These are phyloP conservation scores for Akebia trifoliata DNA, from an alignment of 164 flowering plant species.

Conservation along the genomic window DNA sequence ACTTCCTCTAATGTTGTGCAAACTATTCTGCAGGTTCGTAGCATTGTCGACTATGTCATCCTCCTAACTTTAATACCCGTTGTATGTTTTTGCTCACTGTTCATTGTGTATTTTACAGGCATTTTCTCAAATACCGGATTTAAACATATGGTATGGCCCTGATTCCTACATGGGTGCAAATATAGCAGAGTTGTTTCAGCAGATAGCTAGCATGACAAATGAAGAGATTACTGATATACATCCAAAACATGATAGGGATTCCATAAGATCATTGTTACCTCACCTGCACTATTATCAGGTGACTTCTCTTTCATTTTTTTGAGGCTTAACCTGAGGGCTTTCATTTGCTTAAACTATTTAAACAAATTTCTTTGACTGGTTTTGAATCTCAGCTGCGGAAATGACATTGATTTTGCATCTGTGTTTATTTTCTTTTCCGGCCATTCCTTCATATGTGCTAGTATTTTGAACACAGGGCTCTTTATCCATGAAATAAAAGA, in stretches of 20 bases:
- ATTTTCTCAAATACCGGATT: slow-evolving; percentile 78
- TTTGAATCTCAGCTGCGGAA: too few species aligned
- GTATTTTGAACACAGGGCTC: too few species aligned
- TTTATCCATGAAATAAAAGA: too few species aligned
- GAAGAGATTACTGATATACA: slow-evolving; percentile 88
- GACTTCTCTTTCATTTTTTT: slow-evolving; percentile 8
- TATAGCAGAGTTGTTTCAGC: slow-evolving; percentile 69
- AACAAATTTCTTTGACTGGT: neutral
- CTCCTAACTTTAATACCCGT: too few species aligned
- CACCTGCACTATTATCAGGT: slow-evolving; percentile 89
- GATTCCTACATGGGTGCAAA: slow-evolving; percentile 99
- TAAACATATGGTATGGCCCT: slow-evolving; percentile 86
- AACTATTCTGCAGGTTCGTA: slow-evolving; percentile 84
- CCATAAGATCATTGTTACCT: slow-evolving; percentile 70
- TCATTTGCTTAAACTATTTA: neutral
- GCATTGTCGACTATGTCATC: neutral
- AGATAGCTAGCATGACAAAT: slow-evolving; percentile 83
- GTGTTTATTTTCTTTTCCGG: neutral
- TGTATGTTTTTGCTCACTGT: too few species aligned
- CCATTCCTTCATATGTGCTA: neutral
- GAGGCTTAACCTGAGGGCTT: neutral
- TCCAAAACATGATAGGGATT: slow-evolving; percentile 57
- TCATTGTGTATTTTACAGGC: slow-evolving; percentile 46
- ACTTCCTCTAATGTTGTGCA: slow-evolving; percentile 95
- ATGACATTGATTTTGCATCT: too few species aligned